Evolutionary conservation across 2,329 filamentous ascomycete species (phyloP), one percentile per base, ranked within the genome.

Genomic region (Dactylella cylindrospora): DNA sequence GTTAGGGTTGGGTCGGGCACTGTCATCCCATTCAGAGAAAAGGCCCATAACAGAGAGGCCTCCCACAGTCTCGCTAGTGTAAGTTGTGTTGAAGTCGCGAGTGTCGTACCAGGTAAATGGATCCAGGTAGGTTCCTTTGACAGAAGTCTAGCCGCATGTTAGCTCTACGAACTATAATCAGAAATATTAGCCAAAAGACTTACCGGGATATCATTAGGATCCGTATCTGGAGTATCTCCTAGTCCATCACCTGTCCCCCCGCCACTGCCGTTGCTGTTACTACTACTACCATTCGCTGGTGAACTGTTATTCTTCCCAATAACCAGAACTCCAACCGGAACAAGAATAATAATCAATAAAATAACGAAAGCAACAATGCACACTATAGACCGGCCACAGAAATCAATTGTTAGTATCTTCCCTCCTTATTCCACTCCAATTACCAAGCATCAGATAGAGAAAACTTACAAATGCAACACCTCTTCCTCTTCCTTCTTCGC

Each of bases 51-150:
- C 73, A 0, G 89, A 85, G n/a, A 98, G 78, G 2, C 85, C 87
- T 15, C 93, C 93, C 0, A 97, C 85, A 10, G 83, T 90, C 43
- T 83, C 80, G 61, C 85, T 82, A 0, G 93, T 98, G 71, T 94
- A 98, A 0, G 93, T 97, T 64, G 91, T 80, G 71, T 98, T 98
- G 76, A 97, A 95, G 69, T 90, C 89, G 0, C 78, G 80, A 0
- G 90, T 96, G 68, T 94, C 86, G 67, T 86, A 85, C 93, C 93
- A 98, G 1, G 85, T 84, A 72, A 89, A 95, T 0, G 93, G 93
- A 70, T 98, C 90, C 15, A 95, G 78, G 65, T 86, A 84, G 1
- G 86, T 88, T 10, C 84, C 88, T 72, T 81, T 68, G 49, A 66
- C 65, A 22, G 55, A 50, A 35, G 64, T 65, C 67, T 68, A 39